Percentiles rank a stretch among this genome's conserved stretches.
These are phyloP conservation scores for Diversispora eburnea DNA, from an alignment of 192 early-diverging fungal genomes.

Conservation along the genomic window DNA sequence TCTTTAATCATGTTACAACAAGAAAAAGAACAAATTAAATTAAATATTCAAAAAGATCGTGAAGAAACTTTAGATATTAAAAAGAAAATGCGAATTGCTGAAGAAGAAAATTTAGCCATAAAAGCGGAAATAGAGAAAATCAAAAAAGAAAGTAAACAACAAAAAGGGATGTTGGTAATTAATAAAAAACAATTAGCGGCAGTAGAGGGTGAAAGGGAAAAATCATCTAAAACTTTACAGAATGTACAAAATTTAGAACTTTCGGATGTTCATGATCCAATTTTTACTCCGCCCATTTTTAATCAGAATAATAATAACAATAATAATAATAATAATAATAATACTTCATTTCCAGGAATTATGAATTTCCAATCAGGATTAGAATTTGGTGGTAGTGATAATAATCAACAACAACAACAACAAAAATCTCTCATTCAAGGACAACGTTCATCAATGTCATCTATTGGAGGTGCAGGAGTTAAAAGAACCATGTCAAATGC, in stretches of 20 bases:
- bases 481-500: conserved; percentile 23
- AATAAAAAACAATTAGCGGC: conserved; percentile 57
- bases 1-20: conserved; percentile 41
- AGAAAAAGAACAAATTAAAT: conserved; percentile 48
- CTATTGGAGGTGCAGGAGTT: neutral
- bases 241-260: neutral
- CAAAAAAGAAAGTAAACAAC: conserved; percentile 55
- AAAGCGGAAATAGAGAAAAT: conserved; percentile 53
- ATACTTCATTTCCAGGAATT: neutral
- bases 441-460: conserved; percentile 14
- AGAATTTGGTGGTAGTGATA: neutral
- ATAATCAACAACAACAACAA: neutral
- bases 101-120: conserved; percentile 53
- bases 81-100: conserved; percentile 34
- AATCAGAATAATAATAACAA: neutral
- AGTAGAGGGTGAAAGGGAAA: conserved; percentile 61
- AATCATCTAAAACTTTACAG: conserved; percentile 24
- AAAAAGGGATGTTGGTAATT: conserved; percentile 60
- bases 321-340: neutral
- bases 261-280: neutral
- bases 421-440: neutral
- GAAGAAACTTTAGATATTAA: conserved; percentile 47
- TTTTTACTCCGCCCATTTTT: neutral
- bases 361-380: neutral
- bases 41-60: conserved; percentile 43